Evolutionary conservation across 1,284 basidiomycete species (phyloP), one percentile per base, ranked within the genome.

Genomic region (Ganoderma lucidum): DNA sequence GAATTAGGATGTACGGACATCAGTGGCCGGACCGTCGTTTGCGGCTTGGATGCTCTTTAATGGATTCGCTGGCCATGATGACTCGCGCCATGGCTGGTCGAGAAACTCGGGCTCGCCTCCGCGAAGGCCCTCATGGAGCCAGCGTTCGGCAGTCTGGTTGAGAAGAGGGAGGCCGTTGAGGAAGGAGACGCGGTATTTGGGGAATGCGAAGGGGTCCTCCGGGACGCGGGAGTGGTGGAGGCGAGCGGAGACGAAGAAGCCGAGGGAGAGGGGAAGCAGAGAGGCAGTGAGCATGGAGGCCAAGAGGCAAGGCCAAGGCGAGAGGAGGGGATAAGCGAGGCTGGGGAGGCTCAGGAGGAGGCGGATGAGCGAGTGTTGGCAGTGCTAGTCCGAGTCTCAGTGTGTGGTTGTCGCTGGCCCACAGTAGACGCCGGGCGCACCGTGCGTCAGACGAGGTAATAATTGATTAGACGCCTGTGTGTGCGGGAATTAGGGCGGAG

Each of bases 161-260:
- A 87, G 80, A 67, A 96, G 80, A n/a, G 95, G 94, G 19, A 91
- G 86, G 69, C 89, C 87, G 77, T 94, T 94, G 75, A 96, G 87
- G 80, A 94, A 96, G 59, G 90, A 83, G 73, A 96, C 90, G 63
- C 90, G 87, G 80, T 90, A 95, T 80, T 96, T 96, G 66, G 95
- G 95, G 78, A 92, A 95, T 0, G 94, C 91, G 78, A 90, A 88
- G 17, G 91, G 84, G 77, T 97, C 95, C 74, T 95, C 90, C 42
- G 93, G 92, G 45, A 79, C 74, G 60, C 93, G 85, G 0, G 91
- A 89, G 76, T 92, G 88, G 63, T 91, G 81, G 17, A 89, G 72
- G 56, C 88, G 85, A 2, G 88, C 84, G 2, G 77, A 66, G 53
- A 78, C 75, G 44, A 81, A 71, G 19, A 70, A 67, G 48, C 68